Percentiles rank a stretch among this genome's conserved stretches.
Evolutionary conservation across 148 eudicot species (phyloP).

Genomic region (Dysphania ambrosioides): DNA sequence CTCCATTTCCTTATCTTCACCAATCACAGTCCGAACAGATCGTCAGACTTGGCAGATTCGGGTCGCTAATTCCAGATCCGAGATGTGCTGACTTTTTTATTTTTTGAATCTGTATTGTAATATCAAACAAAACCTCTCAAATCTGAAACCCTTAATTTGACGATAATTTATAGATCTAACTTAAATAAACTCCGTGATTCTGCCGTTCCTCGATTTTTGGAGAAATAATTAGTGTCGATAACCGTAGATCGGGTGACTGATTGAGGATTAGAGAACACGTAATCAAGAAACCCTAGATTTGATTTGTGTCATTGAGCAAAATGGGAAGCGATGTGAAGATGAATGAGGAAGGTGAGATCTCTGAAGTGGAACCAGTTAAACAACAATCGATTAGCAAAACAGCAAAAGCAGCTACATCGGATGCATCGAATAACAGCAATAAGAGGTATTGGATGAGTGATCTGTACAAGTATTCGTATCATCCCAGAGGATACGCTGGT

Average conservation of each 20-base stretch:
- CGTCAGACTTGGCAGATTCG: neutral
- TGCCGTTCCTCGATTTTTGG: no score
- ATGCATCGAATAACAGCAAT: constrained; percentile 14
- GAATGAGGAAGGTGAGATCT: constrained; percentile 65
- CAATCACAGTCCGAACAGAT: neutral
- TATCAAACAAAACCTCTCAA: constrained; percentile 9
- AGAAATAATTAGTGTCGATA: no score
- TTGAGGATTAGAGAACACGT: constrained; percentile 20
- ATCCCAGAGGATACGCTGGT: constrained; percentile 54
- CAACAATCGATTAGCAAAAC: constrained; percentile 6
- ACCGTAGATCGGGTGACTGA: constrained; percentile 21
- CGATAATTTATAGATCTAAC: constrained; percentile 3
- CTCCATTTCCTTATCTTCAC: neutral
- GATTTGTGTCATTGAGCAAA: neutral
- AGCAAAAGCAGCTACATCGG: constrained; percentile 6
- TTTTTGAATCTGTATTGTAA: no score
- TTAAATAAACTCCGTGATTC: neutral
- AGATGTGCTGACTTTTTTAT: neutral
- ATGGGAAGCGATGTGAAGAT: constrained; percentile 36
- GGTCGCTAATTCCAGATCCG: neutral
- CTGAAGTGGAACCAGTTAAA: constrained; percentile 44
- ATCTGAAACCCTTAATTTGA: constrained; percentile 28
- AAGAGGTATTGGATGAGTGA: constrained; percentile 51
- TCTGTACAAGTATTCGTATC: constrained; percentile 60
- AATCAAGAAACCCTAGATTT: constrained; percentile 38